Conservation (phyloP, 2,329 filamentous ascomycete species). For the Exophiala spinifera region DNA sequence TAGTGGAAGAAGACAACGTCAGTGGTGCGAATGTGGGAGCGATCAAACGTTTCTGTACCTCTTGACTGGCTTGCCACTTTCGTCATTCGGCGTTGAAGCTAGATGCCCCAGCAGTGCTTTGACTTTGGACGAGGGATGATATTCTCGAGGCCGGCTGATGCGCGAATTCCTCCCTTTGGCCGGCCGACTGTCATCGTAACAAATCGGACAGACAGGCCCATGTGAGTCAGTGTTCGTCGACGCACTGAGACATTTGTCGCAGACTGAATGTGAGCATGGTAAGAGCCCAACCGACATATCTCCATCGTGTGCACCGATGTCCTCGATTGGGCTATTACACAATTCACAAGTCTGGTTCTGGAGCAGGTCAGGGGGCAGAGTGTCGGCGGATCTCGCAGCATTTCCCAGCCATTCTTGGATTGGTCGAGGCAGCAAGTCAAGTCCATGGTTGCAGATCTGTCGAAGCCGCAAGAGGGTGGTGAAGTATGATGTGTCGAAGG, state of each 20-base stretch:
- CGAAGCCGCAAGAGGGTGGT: not conserved
- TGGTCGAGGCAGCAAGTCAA: not conserved
- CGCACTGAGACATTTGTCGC: not conserved
- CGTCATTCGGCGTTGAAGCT: not conserved
- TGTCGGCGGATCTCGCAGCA: not conserved
- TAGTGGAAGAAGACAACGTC: slow-evolving; percentile 21
- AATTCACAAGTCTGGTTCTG: not conserved
- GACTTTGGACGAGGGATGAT: slow-evolving; percentile 17
- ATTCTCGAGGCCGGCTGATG: not conserved
- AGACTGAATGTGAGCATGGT: not conserved
- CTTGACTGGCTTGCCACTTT: slow-evolving; percentile 5
- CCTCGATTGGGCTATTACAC: not conserved
- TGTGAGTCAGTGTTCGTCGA: not conserved
- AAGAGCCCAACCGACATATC: not conserved
- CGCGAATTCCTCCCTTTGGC: not conserved
- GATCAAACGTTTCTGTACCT: slow-evolving; percentile 11
- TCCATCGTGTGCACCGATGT: not conserved
- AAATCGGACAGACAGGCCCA: not conserved
- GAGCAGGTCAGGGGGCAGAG: not conserved
- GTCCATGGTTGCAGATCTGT: not conserved
- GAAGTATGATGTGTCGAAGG: too few relatives aligned
- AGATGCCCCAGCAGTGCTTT: slow-evolving; percentile 17
- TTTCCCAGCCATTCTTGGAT: not conserved
- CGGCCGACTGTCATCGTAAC: not conserved
- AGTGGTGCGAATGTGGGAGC: slow-evolving; percentile 4